Conservation (phyloP, 2,329 filamentous ascomycete species). For the Ceratocystis diversiconidia region DNA sequence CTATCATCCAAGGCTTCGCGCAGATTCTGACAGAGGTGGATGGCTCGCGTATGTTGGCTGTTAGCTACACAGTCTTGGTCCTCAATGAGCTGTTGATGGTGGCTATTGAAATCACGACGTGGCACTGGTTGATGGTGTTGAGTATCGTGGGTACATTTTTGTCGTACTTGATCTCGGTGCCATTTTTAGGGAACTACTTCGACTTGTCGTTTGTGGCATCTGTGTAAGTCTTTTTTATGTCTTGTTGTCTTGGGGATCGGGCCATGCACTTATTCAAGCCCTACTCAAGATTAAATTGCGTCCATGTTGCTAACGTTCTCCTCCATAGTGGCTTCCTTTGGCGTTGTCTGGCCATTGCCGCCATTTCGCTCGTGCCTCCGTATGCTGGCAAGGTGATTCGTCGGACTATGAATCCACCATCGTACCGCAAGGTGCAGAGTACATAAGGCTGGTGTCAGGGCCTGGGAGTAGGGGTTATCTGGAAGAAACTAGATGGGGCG, state of each 20-base stretch:
- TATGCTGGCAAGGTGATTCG: conserved; percentile 77
- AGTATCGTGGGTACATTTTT: conserved; percentile 69
- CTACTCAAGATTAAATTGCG: too few relatives aligned
- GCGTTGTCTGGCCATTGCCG: conserved; percentile 67
- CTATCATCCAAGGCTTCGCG: conserved; percentile 86
- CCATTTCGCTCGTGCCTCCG: conserved; percentile 70
- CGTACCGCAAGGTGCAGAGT: conserved; percentile 81
- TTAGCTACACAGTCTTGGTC: conserved; percentile 82
- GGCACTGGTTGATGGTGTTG: conserved; percentile 86
- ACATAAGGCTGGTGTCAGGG: conserved; percentile 31
- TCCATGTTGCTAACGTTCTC: neutral
- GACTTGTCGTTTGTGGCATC: conserved; percentile 68
- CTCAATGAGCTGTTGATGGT: conserved; percentile 97
- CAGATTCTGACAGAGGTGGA: conserved; percentile 75
- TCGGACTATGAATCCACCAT: conserved; percentile 76
- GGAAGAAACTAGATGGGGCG: too few relatives aligned
- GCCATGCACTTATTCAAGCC: neutral
- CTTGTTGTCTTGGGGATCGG: neutral
- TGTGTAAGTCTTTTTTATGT: conserved; percentile 32
- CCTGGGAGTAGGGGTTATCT: neutral
- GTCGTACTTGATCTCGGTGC: conserved; percentile 68
- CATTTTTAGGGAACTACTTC: conserved; percentile 81
- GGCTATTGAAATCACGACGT: conserved; percentile 88
- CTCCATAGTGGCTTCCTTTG: conserved; percentile 61
- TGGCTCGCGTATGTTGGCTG: conserved; percentile 63